phyloP scores from a whole-genome alignment of 108 stramenopile species.

The Nannochloropsis salina region DNA sequence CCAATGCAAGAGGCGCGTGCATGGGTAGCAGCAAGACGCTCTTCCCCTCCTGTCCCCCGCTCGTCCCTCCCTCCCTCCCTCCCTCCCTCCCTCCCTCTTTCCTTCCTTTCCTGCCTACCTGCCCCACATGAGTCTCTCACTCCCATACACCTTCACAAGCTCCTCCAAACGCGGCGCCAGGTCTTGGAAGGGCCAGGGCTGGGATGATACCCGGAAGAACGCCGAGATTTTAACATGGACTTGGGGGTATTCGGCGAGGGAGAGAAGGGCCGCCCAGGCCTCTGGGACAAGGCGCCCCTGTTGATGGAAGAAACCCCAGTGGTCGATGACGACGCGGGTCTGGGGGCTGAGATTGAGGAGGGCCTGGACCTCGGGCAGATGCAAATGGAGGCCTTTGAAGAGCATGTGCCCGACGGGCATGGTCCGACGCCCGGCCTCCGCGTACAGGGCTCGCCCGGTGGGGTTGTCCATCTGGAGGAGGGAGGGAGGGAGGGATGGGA shows the following conservation, averaged over 20 bases:
- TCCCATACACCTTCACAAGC: neutral
- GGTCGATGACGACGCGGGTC: neutral
- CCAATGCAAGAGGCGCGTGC: too few relatives aligned
- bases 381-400: conserved; percentile 6
- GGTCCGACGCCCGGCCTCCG: neutral
- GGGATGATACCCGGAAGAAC: neutral
- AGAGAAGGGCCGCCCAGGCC: neutral
- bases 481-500: neutral
- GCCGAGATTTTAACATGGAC: neutral
- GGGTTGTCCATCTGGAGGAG: neutral
- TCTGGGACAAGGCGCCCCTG: neutral
- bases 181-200: neutral
- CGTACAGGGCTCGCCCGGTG: neutral
- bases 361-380: neutral
- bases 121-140: conserved; percentile 13
- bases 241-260: neutral
- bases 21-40: too few relatives aligned
- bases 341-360: neutral
- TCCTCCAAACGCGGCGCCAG: neutral
- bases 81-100: neutral
- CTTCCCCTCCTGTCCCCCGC: too few relatives aligned
- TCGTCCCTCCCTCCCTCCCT: neutral
- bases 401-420: conserved; percentile 4
- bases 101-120: neutral
- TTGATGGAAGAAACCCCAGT: conserved; percentile 4